Base-by-base conservation (phyloP, 2,329 filamentous ascomycete genomes). In the Fusarium sp. region DNA sequence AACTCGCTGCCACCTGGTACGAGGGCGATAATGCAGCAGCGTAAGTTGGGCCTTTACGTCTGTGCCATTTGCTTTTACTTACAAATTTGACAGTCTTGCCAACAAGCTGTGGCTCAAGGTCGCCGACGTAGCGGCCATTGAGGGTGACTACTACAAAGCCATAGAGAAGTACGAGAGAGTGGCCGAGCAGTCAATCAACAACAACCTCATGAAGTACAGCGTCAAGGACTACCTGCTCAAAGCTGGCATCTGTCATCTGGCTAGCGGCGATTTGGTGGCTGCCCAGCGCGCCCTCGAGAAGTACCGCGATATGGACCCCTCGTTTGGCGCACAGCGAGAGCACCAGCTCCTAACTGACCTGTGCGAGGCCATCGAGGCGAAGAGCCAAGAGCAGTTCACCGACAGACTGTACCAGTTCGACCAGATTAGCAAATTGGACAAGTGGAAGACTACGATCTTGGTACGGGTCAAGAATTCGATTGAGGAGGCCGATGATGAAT, bases 151-250 rank as follows among this genome's bases (percentile, higher is more conserved):
- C 82, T 90, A 90, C 82, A 93, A 91, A 79, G 88, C 93, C 57
- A 93, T 94, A 72, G 86, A 90, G 66, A 86, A 90, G 71, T 97
- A 91, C 81, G 95, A 98, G 79, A 90, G 91, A 75, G 93, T 97
- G 47, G 91, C 93, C 40, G 85, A 87, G 58, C 86, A 87, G 41
- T 91, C 91, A 35, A 89, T 97, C 73, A 90, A 90, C 79, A 97
- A 96, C 83, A 96, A 96, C 79, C 84, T 97, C 59, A 95, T 96
- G 92, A 92, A 90, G 77, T 97, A 93, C 88, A 93, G 89, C 46
- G 93, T 98, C 67, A 98, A 97, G 80, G 94, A 97, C 70, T 97
- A 97, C 81, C 90, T 97, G 75, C 86, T 98, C 75, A 97, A 97
- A 82, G 93, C 93, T 1, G 94, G 94, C 31, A 92, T 98, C 76